Evolutionary conservation across 331 rosid species (phyloP), one percentile per base, ranked within the genome.

Genomic region (Quercus lobata): DNA sequence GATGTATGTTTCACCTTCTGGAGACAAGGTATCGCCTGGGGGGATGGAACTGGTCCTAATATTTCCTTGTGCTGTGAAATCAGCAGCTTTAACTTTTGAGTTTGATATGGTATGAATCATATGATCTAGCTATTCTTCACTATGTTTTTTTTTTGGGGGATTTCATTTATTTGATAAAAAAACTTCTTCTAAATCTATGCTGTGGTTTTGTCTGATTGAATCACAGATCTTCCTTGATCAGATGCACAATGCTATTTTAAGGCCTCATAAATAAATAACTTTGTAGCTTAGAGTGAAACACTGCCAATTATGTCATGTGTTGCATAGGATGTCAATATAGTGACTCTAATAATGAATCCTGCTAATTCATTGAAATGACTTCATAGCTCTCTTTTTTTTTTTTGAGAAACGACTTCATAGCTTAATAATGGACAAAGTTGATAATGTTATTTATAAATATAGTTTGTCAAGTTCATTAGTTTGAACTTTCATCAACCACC

Each of bases 1-100:
- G 80, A 89, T 90, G 87, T 86, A 69, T 34, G 97, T 93, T 84
- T 95, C 94, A 2, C 97, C 99, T 82, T 95, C 96, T 75, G 91
- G 88, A 84, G 99, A 95, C 90, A 95, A 95, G 84, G 87, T 90
- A 79, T 95, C 94, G n/a, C 96, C 94, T 27, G 98, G 99, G 73
- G 21, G 83, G 68, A 91, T 91, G 97, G 99, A 95, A 86, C 78
- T 91, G 84, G 69, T 90, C 76, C 86, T 95, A 68, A 92, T 78
- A 81, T 82, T 95, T 83, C 99, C 99, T 56, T 95, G 98, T 81
- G 91, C 87, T 44, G 68, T 86, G 77, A 88, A 91, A 81, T 93
- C 98, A 44, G 97, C 99, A 58, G 78, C 85, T 65, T 68, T 90
- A 49, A 89, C 80, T 32, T 80, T 93, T 72, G 98, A 95, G 32